Base-by-base conservation (phyloP, 2,329 filamentous ascomycete genomes). In the Colletotrichum falcatum region DNA sequence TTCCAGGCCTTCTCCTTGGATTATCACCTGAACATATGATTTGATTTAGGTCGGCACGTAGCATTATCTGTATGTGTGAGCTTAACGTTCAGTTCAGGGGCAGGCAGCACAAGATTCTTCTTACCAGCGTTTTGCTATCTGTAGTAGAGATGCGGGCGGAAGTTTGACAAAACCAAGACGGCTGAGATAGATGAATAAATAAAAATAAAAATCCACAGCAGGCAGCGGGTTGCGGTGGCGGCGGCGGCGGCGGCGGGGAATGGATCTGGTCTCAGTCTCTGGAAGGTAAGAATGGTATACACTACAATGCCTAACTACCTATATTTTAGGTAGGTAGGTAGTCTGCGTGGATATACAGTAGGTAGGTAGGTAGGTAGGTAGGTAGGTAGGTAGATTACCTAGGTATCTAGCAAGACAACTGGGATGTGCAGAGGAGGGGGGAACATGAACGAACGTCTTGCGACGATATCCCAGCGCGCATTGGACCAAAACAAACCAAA, bases 141-240 rank as follows among this genome's bases (percentile, higher is more conserved):
- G n/a, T n/a, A n/a, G 44, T 26, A 49, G 46, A n/a, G 64, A 39
- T 62, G 30, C 63, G 33, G 58, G 23, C 12, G 35, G 46, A 16
- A 33, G 49, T 49, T 49, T 48, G 35, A 37, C 30, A 42, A 58
- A 65, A 59, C 49, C 11, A 46, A 20, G 23, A 51, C 30, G 30
- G 62, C 59, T 37, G 44, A 44, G n/a, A 11, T 8, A n/a, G 11
- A 42, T 37, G 14, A 37, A 14, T 9, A 37, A 37, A 37, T 14
- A 12, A 37, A 37, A 37, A 39, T 39, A 39, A 44, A 46, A 66
- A 33, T 18, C 28, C 28, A 35, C 20, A 42, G 12, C 51, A 44
- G 44, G 49, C 49, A 55, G 23, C 8, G 30, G 39, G 11, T 8
- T 4, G 23, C 14, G 53, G 37, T 2, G 39, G 39, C 18, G 39